These are phyloP conservation scores for Rhazya stricta DNA, from an alignment of 257 asterid species.

Conservation along the genomic window DNA sequence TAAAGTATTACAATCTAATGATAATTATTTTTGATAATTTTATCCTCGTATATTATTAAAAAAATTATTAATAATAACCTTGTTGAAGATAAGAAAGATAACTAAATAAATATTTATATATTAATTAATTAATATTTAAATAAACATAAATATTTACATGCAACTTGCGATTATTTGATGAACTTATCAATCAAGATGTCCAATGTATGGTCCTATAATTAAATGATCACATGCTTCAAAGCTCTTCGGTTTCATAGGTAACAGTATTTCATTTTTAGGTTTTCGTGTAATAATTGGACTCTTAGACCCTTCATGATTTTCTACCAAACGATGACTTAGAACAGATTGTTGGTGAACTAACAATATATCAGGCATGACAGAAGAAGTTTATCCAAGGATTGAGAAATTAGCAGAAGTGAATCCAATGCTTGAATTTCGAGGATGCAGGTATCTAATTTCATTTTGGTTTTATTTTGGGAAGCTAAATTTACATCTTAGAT, in stretches of 20 bases:
- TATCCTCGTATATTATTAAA: too few species aligned
- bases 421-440: conserved; percentile 99
- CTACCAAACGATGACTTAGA: conserved; percentile 87
- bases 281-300: conserved; percentile 89
- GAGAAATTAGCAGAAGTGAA: conserved; percentile 91
- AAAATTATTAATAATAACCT: too few species aligned
- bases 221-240: conserved; percentile 10
- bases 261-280: conserved; percentile 38
- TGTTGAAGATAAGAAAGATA: too few species aligned
- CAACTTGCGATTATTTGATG: too few species aligned
- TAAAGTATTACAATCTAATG: too few species aligned
- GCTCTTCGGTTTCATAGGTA: background rate
- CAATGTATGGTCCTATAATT: too few species aligned
- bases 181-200: too few species aligned
- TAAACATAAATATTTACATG: too few species aligned
- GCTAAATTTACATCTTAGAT: background rate
- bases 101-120: too few species aligned
- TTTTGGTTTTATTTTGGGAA: background rate
- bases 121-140: too few species aligned
- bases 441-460: conserved; percentile 61
- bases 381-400: conserved; percentile 67
- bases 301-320: conserved; percentile 92
- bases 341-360: conserved; percentile 70
- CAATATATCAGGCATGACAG: conserved; percentile 60
- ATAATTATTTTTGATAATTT: too few species aligned